phyloP scores from a whole-genome alignment of 805 yeast genomes.

The Pachysolen tannophilus region DNA sequence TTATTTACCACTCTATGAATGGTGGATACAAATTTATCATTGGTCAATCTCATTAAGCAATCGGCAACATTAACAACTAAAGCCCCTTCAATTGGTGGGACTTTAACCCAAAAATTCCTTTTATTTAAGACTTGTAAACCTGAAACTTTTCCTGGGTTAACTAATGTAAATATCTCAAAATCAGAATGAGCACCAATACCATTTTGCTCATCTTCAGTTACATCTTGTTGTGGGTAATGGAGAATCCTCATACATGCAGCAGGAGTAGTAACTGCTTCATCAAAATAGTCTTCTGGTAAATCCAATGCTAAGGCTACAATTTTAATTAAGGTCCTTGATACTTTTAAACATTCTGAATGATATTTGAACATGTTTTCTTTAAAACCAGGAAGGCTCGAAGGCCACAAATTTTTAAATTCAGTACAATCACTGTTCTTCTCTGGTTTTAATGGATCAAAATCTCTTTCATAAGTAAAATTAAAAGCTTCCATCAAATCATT shows the following conservation, averaged over 20 bases:
- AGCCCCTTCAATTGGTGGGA: slow-evolving; percentile 25
- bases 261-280: slow-evolving; percentile 16
- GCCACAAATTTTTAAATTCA: slow-evolving; percentile 20
- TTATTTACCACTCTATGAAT: slow-evolving; percentile 30
- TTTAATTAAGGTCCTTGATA: slow-evolving; percentile 18
- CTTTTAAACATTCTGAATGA: slow-evolving; percentile 15
- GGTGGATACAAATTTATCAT: slow-evolving; percentile 28
- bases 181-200: slow-evolving; percentile 34
- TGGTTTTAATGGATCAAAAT: slow-evolving; percentile 14
- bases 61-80: slow-evolving; percentile 33
- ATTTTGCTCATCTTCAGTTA: slow-evolving; percentile 19
- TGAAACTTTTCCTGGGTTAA: slow-evolving; percentile 26
- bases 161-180: slow-evolving; percentile 26
- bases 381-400: slow-evolving; percentile 18
- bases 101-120: slow-evolving; percentile 23
- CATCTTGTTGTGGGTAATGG: slow-evolving; percentile 25
- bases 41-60: slow-evolving; percentile 28
- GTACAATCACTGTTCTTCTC: slow-evolving; percentile 11
- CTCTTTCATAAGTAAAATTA: slow-evolving; percentile 21
- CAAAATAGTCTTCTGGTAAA: slow-evolving; percentile 20
- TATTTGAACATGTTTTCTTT: slow-evolving; percentile 15
- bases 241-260: slow-evolving; percentile 23
- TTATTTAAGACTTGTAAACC: slow-evolving; percentile 30
- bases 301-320: slow-evolving; percentile 23
- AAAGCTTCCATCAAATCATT: slow-evolving; percentile 27